These are phyloP conservation scores for Blastobotrys raffinosifermentans DNA, from an alignment of 1,139 yeast species.

Conservation along the genomic window DNA sequence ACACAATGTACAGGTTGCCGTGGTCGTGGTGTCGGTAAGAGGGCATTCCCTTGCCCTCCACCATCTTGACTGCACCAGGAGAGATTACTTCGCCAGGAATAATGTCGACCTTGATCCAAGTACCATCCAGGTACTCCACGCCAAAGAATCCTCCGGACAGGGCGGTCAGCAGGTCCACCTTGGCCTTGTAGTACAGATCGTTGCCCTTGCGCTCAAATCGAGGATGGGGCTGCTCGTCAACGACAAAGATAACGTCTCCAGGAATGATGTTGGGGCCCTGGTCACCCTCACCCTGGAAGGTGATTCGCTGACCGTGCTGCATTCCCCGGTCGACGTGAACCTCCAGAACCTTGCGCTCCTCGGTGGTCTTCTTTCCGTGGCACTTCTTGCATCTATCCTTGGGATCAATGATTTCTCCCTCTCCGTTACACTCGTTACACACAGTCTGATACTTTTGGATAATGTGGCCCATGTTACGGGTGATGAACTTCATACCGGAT, in stretches of 20 bases:
- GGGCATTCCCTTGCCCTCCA: slow-evolving; percentile 97
- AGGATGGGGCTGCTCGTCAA: slow-evolving; percentile 83
- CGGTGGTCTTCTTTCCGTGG: slow-evolving; percentile 79
- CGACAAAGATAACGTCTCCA: slow-evolving; percentile 91
- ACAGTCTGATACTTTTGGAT: slow-evolving; percentile 95
- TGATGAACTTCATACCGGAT: slow-evolving; percentile 83
- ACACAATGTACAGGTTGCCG: slow-evolving; percentile 48
- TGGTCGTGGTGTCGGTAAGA: slow-evolving; percentile 42
- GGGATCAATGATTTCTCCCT: slow-evolving; percentile 83
- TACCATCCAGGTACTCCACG: slow-evolving; percentile 73
- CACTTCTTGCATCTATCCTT: slow-evolving; percentile 87
- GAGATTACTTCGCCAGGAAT: slow-evolving; percentile 90
- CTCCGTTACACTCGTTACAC: slow-evolving; percentile 89
- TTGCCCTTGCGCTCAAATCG: slow-evolving; percentile 82
- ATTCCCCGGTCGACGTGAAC: slow-evolving; percentile 97
- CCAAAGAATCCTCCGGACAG: slow-evolving; percentile 93
- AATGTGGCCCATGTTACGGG: slow-evolving; percentile 99
- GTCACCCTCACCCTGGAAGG: slow-evolving; percentile 94
- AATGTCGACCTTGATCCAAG: slow-evolving; percentile 73
- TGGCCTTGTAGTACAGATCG: slow-evolving; percentile 79
- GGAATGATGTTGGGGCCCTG: slow-evolving; percentile 94
- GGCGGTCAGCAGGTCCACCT: slow-evolving; percentile 88
- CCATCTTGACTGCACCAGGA: slow-evolving; percentile 75
- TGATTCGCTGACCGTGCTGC: slow-evolving; percentile 90
- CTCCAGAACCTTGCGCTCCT: slow-evolving; percentile 88